A percentile compares a stretch with the other conserved stretches of the same genome.
phyloP scores from a whole-genome alignment of 2,329 filamentous ascomycete species.

The Penicillium sp. region DNA sequence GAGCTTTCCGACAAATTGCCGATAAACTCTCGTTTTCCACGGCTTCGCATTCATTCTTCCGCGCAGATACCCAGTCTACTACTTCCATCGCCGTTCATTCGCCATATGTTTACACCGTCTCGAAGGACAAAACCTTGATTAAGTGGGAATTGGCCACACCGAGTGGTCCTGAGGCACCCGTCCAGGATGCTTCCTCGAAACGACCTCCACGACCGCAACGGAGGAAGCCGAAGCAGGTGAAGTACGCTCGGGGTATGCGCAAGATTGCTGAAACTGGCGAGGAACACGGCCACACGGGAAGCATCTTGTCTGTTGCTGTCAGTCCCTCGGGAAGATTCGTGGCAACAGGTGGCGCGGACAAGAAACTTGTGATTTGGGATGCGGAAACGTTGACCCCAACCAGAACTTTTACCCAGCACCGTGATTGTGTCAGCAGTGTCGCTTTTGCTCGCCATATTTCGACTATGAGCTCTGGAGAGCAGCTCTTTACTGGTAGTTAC shows the following conservation, averaged over 20 bases:
- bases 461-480: constrained; percentile 61
- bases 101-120: constrained; percentile 83
- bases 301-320: constrained; percentile 80
- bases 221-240: constrained; percentile 47
- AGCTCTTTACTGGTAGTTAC: constrained; percentile 85
- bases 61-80: constrained; percentile 72
- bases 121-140: constrained; percentile 78
- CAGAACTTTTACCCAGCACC: constrained; percentile 85
- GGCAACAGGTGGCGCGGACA: constrained; percentile 84
- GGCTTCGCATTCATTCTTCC: constrained; percentile 70
- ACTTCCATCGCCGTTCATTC: constrained; percentile 77
- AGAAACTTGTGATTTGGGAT: constrained; percentile 84
- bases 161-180: constrained; percentile 52
- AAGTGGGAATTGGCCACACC: constrained; percentile 79
- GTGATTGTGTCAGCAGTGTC: constrained; percentile 80
- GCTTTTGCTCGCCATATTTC: constrained; percentile 78
- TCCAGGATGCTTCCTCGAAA: constrained; percentile 63
- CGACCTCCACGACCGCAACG: constrained; percentile 52
- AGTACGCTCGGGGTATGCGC: constrained; percentile 50
- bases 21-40: constrained; percentile 67
- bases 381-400: constrained; percentile 74
- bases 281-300: constrained; percentile 71
- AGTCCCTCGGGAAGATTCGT: constrained; percentile 88
- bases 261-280: constrained; percentile 41
- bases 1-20: constrained; percentile 79